phyloP scores from a whole-genome alignment of 1,139 yeast genomes.

The Sugiyamaella novakii region DNA sequence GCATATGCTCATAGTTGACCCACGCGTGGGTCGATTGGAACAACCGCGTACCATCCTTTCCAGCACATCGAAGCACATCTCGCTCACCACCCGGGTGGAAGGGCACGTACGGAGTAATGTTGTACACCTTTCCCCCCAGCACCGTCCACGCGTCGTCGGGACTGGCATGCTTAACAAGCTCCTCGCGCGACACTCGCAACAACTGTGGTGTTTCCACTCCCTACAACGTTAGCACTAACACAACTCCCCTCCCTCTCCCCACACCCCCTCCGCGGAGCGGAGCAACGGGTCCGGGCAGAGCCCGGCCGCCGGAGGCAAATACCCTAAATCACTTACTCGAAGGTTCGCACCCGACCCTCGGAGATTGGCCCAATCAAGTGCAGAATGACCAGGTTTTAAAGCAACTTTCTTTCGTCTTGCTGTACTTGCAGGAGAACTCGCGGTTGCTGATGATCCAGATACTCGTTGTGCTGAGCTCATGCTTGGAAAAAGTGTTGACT shows the following conservation, averaged over 20 bases:
- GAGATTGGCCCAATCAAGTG: constrained; percentile 79
- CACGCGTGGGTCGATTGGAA: constrained; percentile 84
- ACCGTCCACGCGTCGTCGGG: constrained; percentile 82
- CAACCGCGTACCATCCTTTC: constrained; percentile 77
- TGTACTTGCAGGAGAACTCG: constrained; percentile 46
- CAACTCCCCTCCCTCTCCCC: neutral
- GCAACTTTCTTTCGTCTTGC: constrained; percentile 52
- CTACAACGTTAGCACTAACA: constrained; percentile 18
- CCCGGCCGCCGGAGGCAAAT: constrained; percentile 11
- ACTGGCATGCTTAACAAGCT: constrained; percentile 60
- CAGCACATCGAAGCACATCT: constrained; percentile 79
- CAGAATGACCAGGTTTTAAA: constrained; percentile 78
- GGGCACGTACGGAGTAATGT: constrained; percentile 74
- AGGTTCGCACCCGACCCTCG: constrained; percentile 50
- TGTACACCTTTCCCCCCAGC: constrained; percentile 78
- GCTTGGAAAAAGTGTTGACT: constrained; percentile 11
- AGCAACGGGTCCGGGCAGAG: constrained; percentile 9
- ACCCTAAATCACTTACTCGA: constrained; percentile 38
- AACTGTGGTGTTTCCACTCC: constrained; percentile 35
- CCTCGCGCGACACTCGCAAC: constrained; percentile 58
- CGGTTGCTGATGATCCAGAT: constrained; percentile 6
- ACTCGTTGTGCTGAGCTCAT: constrained; percentile 12
- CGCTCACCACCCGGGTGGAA: constrained; percentile 94
- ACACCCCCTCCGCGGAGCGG: neutral
- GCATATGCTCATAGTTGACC: constrained; percentile 82